Conservation (phyloP, 768 basidiomycete species). For the Pleurotus sapidus region DNA sequence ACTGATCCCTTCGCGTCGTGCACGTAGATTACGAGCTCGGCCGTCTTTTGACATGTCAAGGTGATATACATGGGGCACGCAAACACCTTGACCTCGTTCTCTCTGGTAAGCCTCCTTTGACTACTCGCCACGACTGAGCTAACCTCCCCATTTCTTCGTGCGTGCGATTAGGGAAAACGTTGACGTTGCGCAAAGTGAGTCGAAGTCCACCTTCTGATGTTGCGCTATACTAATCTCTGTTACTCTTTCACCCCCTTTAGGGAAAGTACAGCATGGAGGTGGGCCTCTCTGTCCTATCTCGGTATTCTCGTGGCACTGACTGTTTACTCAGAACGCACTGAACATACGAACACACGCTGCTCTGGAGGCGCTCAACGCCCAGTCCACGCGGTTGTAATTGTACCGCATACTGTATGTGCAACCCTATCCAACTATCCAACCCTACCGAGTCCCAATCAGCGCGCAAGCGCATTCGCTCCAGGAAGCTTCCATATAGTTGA, state of each 20-base stretch:
- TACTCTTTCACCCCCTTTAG: constrained; percentile 19
- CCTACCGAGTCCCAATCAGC: too few species aligned
- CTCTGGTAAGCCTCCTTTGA: constrained; percentile 44
- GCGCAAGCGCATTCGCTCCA: too few species aligned
- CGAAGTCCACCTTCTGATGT: background rate
- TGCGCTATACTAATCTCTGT: background rate
- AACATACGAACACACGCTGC: constrained; percentile 59
- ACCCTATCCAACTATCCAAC: too few species aligned
- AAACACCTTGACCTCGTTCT: constrained; percentile 79
- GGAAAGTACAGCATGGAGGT: constrained; percentile 87
- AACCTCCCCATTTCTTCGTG: constrained; percentile 29
- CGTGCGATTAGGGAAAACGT: constrained; percentile 46
- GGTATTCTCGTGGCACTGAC: background rate
- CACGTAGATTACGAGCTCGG: constrained; percentile 83
- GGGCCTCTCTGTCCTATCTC: constrained; percentile 13
- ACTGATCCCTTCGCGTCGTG: background rate
- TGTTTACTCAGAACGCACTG: constrained; percentile 43
- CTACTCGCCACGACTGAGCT: background rate
- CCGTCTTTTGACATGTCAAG: constrained; percentile 69
- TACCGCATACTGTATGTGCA: too few species aligned
- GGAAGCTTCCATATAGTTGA: too few species aligned
- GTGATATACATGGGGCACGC: constrained; percentile 57
- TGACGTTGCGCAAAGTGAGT: constrained; percentile 47
- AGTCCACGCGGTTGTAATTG: background rate
- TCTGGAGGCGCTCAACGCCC: constrained; percentile 41